Percentiles rank a stretch among this genome's conserved stretches.
Conservation (phyloP, 257 asterid species). For the Echium plantagineum region DNA sequence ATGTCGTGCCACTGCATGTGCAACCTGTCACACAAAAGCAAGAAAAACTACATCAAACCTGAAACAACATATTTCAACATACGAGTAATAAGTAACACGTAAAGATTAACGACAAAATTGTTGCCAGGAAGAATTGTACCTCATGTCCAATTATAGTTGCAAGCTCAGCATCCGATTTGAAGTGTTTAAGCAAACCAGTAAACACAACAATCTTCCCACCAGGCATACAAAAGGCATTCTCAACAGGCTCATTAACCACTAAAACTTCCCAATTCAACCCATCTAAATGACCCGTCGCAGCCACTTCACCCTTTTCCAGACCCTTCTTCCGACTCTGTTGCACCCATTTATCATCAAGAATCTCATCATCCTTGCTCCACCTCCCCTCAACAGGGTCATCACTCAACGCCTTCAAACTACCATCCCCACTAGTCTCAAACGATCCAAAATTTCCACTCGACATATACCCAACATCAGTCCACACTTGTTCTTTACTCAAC, state of each 20-base stretch:
- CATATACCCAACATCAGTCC: slow-evolving; percentile 65
- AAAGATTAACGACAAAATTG: background rate
- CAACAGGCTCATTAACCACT: slow-evolving; percentile 58
- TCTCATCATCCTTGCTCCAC: slow-evolving; percentile 72
- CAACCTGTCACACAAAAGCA: slow-evolving; percentile 45
- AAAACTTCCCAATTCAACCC: slow-evolving; percentile 89
- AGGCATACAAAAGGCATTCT: slow-evolving; percentile 79
- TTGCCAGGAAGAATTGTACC: slow-evolving; percentile 22
- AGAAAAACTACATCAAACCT: slow-evolving; percentile 4
- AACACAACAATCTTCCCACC: slow-evolving; percentile 97
- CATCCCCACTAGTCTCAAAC: slow-evolving; percentile 20
- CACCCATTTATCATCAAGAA: slow-evolving; percentile 83
- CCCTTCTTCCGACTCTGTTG: slow-evolving; percentile 66
- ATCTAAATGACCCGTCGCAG: slow-evolving; percentile 57
- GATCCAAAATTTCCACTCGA: slow-evolving; percentile 16
- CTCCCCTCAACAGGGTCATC: slow-evolving; percentile 31
- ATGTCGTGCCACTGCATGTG: slow-evolving; percentile 93
- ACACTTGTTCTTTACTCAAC: slow-evolving; percentile 56
- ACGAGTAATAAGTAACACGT: background rate
- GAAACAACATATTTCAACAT: background rate
- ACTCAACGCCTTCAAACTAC: slow-evolving; percentile 24
- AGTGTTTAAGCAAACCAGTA: slow-evolving; percentile 76
- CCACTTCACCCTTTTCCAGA: slow-evolving; percentile 36
- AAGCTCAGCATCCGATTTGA: slow-evolving; percentile 68
- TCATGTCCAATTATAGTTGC: slow-evolving; percentile 88